phyloP scores from a whole-genome alignment of 2,329 filamentous ascomycete genomes.

The Trichoderma semiorbis region DNA sequence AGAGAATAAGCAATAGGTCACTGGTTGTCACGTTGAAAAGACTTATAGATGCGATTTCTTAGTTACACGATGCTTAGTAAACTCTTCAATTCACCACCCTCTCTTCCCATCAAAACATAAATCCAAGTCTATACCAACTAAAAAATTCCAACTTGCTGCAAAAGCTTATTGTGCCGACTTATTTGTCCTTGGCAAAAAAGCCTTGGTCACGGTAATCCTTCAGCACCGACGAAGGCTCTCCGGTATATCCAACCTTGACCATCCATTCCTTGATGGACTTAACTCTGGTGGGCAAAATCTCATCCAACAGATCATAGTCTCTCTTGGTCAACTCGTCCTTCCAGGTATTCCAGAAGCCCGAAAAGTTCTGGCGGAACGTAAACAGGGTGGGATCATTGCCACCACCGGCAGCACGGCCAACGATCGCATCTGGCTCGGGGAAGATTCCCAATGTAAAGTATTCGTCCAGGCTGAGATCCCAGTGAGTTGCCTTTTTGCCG shows the following conservation, averaged over 20 bases:
- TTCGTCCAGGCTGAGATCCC: not conserved
- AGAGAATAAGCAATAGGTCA: too few species aligned
- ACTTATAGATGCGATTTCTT: not conserved
- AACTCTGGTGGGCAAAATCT: not conserved
- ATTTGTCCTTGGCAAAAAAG: not conserved
- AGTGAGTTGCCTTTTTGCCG: not conserved
- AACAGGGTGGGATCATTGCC: not conserved
- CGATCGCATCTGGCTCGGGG: not conserved
- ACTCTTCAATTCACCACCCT: not conserved
- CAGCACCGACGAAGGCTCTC: not conserved
- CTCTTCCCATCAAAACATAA: not conserved
- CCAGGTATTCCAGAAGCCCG: not conserved
- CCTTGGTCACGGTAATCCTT: not conserved
- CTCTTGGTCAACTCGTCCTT: not conserved
- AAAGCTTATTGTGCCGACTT: not conserved
- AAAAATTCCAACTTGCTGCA: not conserved
- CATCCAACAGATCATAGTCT: not conserved
- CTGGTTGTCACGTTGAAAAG: not conserved
- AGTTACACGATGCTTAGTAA: not conserved
- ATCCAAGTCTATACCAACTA: not conserved
- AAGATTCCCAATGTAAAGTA: not conserved
- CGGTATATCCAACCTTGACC: not conserved
- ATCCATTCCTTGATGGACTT: not conserved
- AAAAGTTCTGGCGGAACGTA: not conserved
- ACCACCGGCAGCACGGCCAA: not conserved